Percentiles rank a stretch among this genome's conserved stretches.
Conservation (phyloP, 305 asterid species). For the Fraxinus dipetala region DNA sequence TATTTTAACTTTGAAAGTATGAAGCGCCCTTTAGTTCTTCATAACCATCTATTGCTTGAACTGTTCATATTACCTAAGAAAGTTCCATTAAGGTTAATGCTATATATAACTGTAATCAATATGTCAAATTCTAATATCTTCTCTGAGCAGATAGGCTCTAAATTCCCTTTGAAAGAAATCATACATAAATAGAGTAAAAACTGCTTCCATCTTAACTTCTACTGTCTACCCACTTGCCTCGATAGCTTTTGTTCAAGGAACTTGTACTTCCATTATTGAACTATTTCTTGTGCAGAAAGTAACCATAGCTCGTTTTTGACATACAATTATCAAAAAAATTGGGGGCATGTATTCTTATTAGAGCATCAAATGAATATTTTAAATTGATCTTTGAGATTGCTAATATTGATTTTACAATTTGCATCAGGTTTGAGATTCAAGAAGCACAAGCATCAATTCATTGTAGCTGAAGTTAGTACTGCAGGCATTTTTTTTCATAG, state of each 20-base stretch:
- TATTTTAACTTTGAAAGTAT: not conserved
- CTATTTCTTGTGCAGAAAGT: not conserved
- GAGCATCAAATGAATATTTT: too few species aligned
- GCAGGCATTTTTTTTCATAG: not conserved
- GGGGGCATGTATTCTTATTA: not conserved
- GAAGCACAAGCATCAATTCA: slow-evolving; percentile 6
- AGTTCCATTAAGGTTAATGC: not conserved
- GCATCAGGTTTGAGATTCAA: slow-evolving; percentile 23
- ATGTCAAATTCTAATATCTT: not conserved
- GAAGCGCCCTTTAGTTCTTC: not conserved
- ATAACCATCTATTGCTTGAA: not conserved
- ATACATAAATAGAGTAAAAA: not conserved
- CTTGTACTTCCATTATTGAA: not conserved
- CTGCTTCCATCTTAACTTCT: not conserved
- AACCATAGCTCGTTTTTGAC: not conserved
- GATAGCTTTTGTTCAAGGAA: not conserved
- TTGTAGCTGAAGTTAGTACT: not conserved
- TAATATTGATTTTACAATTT: not conserved
- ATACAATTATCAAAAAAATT: not conserved
- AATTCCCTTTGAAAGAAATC: not conserved
- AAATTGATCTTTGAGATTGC: not conserved
- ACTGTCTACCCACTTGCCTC: not conserved
- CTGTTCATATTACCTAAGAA: not conserved
- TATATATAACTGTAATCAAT: not conserved
- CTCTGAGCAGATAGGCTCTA: not conserved